Evolutionary conservation across 345 rosid species (phyloP).

Genomic region (Theobroma cacao): DNA sequence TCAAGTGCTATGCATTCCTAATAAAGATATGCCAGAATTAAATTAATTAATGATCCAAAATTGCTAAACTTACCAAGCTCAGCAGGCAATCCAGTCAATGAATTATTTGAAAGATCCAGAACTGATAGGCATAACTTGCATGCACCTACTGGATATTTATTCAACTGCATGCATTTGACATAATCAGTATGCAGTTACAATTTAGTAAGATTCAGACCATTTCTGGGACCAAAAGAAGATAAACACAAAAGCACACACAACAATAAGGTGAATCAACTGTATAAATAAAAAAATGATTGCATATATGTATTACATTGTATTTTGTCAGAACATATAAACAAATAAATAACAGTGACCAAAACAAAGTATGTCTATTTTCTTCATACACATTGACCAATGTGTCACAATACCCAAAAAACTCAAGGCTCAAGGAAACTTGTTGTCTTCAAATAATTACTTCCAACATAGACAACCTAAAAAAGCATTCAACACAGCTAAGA

Average conservation of each 20-base stretch:
- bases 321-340: not conserved
- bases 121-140: constrained; percentile 69
- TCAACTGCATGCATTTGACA: constrained; percentile 52
- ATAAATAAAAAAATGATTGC: not conserved
- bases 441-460: not conserved
- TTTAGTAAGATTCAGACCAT: not conserved
- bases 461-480: not conserved
- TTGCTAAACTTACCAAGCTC: constrained; percentile 68
- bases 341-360: not conserved
- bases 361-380: not conserved
- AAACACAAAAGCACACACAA: not conserved
- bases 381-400: not conserved
- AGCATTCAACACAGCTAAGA: not conserved
- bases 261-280: not conserved
- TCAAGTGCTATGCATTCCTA: constrained; percentile 1
- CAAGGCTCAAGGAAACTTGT: not conserved
- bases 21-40: not conserved
- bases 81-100: constrained; percentile 79
- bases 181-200: constrained; percentile 15
- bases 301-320: not conserved
- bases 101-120: constrained; percentile 91
- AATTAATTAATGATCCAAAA: constrained; percentile 12
- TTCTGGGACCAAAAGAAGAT: not conserved
- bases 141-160: constrained; percentile 79
- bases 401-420: not conserved